These are phyloP conservation scores for Phytopythium sindhum DNA, from an alignment of 352 stramenopile species.

Conservation along the genomic window DNA sequence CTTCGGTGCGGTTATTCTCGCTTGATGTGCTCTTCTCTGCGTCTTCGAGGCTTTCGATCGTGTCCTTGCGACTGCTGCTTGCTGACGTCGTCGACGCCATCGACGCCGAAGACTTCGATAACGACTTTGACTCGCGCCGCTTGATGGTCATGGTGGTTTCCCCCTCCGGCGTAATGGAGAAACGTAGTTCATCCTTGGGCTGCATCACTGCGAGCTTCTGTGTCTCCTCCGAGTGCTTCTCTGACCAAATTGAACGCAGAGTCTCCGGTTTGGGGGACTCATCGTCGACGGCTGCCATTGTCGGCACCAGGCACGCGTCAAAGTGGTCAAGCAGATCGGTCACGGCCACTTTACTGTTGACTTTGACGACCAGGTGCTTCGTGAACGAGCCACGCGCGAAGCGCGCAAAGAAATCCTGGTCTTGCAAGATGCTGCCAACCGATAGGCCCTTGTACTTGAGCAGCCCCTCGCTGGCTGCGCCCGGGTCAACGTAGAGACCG, in stretches of 20 bases:
- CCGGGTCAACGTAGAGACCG: constrained; percentile 68
- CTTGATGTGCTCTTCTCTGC: not conserved
- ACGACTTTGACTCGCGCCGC: constrained; percentile 19
- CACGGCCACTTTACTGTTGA: constrained; percentile 42
- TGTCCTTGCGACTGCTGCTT: not conserved
- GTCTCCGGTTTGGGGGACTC: constrained; percentile 20
- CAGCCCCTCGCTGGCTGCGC: constrained; percentile 49
- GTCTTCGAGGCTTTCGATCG: not conserved
- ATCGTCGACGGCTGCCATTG: constrained; percentile 17
- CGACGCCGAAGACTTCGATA: not conserved
- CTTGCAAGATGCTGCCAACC: constrained; percentile 69
- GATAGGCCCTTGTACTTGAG: constrained; percentile 83
- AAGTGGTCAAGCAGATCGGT: constrained; percentile 52
- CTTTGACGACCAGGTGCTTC: constrained; percentile 73
- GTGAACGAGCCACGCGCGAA: constrained; percentile 61
- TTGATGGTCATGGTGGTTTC: constrained; percentile 44
- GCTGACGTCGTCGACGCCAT: not conserved
- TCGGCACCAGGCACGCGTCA: constrained; percentile 32
- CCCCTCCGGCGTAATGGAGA: constrained; percentile 42
- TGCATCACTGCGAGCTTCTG: constrained; percentile 24
- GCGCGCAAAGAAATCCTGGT: constrained; percentile 69
- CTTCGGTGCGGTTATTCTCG: not conserved
- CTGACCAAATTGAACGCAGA: constrained; percentile 30
- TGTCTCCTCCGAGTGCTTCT: not conserved
- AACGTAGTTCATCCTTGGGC: constrained; percentile 48